Evolutionary conservation across 2,329 filamentous ascomycete genomes (phyloP), one percentile per base, ranked within the genome.

Genomic region (Curvularia lunata): DNA sequence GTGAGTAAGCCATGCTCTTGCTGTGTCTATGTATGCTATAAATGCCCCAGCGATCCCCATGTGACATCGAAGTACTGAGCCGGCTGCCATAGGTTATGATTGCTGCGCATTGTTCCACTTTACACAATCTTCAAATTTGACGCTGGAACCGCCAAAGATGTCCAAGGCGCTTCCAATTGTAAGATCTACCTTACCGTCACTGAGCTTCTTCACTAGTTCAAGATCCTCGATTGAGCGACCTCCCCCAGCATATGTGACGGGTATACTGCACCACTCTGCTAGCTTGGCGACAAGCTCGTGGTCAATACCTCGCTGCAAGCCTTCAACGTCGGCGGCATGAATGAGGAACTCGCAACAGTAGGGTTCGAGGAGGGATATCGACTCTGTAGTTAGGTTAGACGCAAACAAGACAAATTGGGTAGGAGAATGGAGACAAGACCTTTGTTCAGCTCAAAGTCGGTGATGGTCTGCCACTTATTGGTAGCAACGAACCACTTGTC

Each of bases 401-500:
- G 5, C 23, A 43, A 1, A 10, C 5, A 45, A 13, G 18, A n/a
- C 34, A 19, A 19, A 9, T 18, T 16, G 7, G 40, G 27, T 16
- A n/a, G 3, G n/a, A 13, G 23, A n/a, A 21, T 21, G 6, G 8
- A 52, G 78, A 55, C 79, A 3, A 4, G 6, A 93, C 94, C 91
- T 83, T 91, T 83, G 63, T 89, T 94, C 64, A 99, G 87, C 75
- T 97, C 92, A 88, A 97, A 96, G 71, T 97, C 91, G 1, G 95
- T 98, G 54, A 98, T 89, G 1, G 92, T 97, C 82, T 98, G 95
- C 95, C 95, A 99, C 77, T 96, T 96, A 78, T 99, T 91, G 89
- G 96, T 99, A 54, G 95, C 94, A n/a, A 99, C 95, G 70, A 91
- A 92, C 95, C 95, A 99, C 38, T 82, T 88, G 54, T 88, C 82